Base-by-base conservation (phyloP, 2,329 filamentous ascomycete genomes). In the Berkeleyomyces basicola region DNA sequence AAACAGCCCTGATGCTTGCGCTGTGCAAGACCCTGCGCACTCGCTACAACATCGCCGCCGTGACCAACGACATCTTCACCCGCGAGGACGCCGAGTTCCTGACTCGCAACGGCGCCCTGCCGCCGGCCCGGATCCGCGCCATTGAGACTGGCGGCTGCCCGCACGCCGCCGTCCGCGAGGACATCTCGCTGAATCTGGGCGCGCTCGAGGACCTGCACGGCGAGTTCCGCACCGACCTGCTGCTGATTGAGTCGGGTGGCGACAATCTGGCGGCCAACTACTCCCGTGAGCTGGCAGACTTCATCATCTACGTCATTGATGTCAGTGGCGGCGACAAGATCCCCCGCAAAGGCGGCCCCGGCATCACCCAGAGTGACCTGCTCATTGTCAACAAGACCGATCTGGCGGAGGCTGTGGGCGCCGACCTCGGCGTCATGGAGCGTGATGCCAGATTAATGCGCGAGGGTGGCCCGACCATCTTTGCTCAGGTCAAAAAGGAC, bases 11-110 rank as follows among this genome's bases (percentile, higher is more conserved):
- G 37, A 97, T 99, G 92, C 84, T 96, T 9, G 86, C 88, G 46
- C 87, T 97, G 68, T 96, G 90, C 77, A 85, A 85, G 43, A 86
- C 87, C 6, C 84, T 99, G 5, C 87, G 93, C 66, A 79, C 85
- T 59, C 78, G 82, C 62, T 91, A 88, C 81, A 90, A 85, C 71
- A 87, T 99, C 70, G 93, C 93, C 0, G 93, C 90, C 65, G 92
- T 99, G 31, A 99, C 93, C 59, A 97, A 97, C 79, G 92, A 97
- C 79, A 97, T 97, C 79, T 97, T 97, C 79, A 97, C 92, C 31
- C 87, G 87, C 67, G 93, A 99, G 76, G 93, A 99, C 78, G 91
- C 91, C 77, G 93, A 97, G 75, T 99, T 99, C 77, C 84, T 99
- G 36, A 95, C 90, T 64, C 84, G 85, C 63, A 81, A 96, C 79